Evolutionary conservation across 2,329 filamentous ascomycete genomes (phyloP), one percentile per base, ranked within the genome.

Genomic region (Cladosporium sp.): DNA sequence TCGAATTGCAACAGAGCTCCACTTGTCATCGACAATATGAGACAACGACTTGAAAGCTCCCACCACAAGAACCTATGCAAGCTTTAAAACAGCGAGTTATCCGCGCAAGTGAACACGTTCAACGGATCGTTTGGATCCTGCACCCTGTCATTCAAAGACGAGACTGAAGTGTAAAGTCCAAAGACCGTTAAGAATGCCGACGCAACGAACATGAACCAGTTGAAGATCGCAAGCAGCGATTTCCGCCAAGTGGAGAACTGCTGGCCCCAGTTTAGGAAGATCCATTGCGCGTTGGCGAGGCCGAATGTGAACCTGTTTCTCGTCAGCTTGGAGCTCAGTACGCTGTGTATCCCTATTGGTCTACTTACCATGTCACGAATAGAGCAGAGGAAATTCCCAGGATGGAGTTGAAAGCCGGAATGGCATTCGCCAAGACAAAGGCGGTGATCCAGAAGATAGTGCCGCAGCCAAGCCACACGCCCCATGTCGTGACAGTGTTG

Each of bases 191-290:
- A 26, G 21, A 61, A 61, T 1, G 58, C 58, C 14, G 58, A 61
- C 6, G 58, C 58, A 28, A 53, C 30, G 14, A 61, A 51, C n/a
- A 61, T 26, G 43, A 61, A 61, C 58, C 58, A 61, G 58, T 61
- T 61, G 58, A 61, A 61, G 5, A 61, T 25, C 18, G 58, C 43
- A 10, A 61, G 58, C 14, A 34, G 28, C n/a, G 58, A 32, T n/a
- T 61, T 61, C 2, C 23, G 43, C 58, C 58, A 61, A 14, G 58
- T 53, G 4, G 58, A 61, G 58, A 61, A 61, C 16, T 61, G 58
- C 58, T 51, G 46, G 30, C 58, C 58, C 58, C 58, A 61, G 46
- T 61, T 61, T 26, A 61, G 28, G 58, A 61, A 61, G 8, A 61
- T 61, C 58, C 58, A 61, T 10, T 61, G 58, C 5, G 21, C 58